Base-by-base conservation (phyloP, 1,139 yeast genomes). In the Saccharomyces hybrid region DNA sequence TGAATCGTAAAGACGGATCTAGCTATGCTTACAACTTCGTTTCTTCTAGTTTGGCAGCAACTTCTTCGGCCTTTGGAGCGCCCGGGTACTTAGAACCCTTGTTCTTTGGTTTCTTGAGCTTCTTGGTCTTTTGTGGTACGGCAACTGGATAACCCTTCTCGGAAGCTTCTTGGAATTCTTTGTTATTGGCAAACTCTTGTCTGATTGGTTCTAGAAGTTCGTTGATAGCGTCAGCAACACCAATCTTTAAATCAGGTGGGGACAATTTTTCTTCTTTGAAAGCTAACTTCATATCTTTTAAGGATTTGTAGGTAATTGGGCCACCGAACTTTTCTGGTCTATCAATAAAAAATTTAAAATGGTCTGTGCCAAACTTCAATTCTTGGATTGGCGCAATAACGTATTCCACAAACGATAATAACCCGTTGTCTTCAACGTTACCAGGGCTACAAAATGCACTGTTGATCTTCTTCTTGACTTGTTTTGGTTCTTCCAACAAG, bases 291-390 rank as follows among this genome's bases (percentile, higher is more conserved):
- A 93, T 76, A 38, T 81, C 78, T n/a, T 81, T 90, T 62, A 88
- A 76, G 26, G 88, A 78, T 50, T 70, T 70, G 78, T 82, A 95
- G 50, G 84, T 77, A 56, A 93, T 77, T 62, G 95, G 86, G 53
- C 99, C 99, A 63, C 99, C 99, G 71, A 88, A 95, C 75, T 93
- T 86, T 69, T 93, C 99, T 49, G 97, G 98, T 74, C 99, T 86
- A 67, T 86, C 83, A 63, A 95, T 83, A 70, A 73, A 76, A 75
- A 93, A 88, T 52, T 76, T 74, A 69, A 81, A 88, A 58, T 72
- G 71, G 13, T 78, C 81, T 5, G 75, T 77, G 54, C 81, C 81
- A 34, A 76, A 63, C 70, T 84, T 82, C 67, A 91, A 78, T 70
- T 85, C 93, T 64, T 88, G 85, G 62, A 91, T 84, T 61, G 99